Percentiles rank a stretch among this genome's conserved stretches.
phyloP scores from a whole-genome alignment of 73 alveolate genomes.

The Durusdinium trenchii region DNA sequence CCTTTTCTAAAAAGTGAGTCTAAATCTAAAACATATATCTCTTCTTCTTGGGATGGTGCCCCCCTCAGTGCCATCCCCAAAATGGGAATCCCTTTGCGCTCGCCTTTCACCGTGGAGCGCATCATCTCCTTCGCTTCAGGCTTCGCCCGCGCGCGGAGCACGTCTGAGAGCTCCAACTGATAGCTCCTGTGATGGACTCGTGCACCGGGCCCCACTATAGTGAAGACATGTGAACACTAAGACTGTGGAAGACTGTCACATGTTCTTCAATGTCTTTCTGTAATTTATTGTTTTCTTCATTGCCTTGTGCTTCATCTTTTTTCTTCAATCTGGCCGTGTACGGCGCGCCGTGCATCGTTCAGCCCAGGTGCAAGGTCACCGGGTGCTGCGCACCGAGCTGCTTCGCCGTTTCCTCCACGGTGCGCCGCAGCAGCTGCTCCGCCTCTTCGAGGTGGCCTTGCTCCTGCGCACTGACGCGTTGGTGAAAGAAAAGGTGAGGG shows the following conservation, averaged over 20 bases:
- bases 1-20: no score
- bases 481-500: background rate
- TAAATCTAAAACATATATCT: no score
- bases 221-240: no score
- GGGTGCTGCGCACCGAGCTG: conserved; percentile 67
- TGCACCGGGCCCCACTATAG: no score
- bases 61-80: background rate
- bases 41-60: no score
- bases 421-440: conserved; percentile 14
- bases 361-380: conserved; percentile 25
- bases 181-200: conserved; percentile 24
- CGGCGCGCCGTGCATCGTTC: no score
- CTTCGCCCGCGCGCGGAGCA: background rate
- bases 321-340: no score
- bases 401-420: background rate
- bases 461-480: background rate
- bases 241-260: no score
- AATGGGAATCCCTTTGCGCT: background rate
- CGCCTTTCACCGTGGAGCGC: conserved; percentile 32
- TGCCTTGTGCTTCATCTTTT: no score
- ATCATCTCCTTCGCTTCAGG: conserved; percentile 24
- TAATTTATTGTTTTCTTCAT: no score
- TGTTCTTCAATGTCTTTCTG: no score
- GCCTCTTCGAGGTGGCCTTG: conserved; percentile 36
- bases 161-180: conserved; percentile 12